Evolutionary conservation across 441 rosid genomes (phyloP), one percentile per base, ranked within the genome.

Genomic region (Croton laevigatus): DNA sequence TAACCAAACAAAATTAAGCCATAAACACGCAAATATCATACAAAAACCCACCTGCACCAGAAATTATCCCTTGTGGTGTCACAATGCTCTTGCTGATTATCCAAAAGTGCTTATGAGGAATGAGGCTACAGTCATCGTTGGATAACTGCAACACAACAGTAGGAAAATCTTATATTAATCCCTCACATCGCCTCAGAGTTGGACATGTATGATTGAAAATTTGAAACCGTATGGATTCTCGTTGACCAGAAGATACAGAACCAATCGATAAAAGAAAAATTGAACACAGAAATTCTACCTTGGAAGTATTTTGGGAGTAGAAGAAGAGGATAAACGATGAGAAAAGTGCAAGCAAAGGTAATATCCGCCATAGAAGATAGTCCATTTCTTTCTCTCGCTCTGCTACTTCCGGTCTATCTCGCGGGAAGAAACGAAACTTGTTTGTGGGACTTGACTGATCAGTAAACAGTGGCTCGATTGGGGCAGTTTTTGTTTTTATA

Each of bases 51-150:
- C 99, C 96, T 81, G 97, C 96, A 45, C 93, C 97, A 40, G 96
- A 82, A 74, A 92, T 84, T 59, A 89, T 70, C 48, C 91, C 93
- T 22, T 72, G 71, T 0, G 92, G 93, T 17, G 96, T 91, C 65
- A 91, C 88, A 71, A 92, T 85, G 4, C 85, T 89, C 78, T 82
- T 86, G 77, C 99, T 87, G 42, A 78, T 82, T 60, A 95, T 81
- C 93, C 91, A 93, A 76, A 76, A 95, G 73, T 89, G 96, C 36
- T 78, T 79, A 59, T 82, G 66, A 64, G 88, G 85, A 80, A 91
- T 81, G 62, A 91, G 92, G 78, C 97, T 89, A 65, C 99, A 95
- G 8, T 59, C 84, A 2, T 68, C 71, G 13, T 34, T 67, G 71
- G 76, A 62, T 45, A 65, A 38, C 89, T 84, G 82, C 62, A 70